Percentiles rank a stretch among this genome's conserved stretches.
Evolutionary conservation across 331 rosid genomes (phyloP).

Genomic region (Acacia concinna): DNA sequence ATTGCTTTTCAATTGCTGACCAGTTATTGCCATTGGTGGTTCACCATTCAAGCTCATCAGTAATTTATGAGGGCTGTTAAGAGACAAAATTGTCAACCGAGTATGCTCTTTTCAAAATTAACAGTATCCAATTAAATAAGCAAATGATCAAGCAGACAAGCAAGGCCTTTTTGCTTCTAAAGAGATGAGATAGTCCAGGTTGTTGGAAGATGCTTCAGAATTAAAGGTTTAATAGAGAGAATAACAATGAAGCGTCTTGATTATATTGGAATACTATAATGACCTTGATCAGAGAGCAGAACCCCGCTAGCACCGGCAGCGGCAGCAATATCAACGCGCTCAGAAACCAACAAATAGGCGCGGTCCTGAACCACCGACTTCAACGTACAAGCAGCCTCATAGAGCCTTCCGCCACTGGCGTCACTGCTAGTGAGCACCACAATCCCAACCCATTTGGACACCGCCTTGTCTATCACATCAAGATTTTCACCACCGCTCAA

Average conservation of each 20-base stretch:
- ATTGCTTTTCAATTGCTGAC: neutral
- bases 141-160: neutral
- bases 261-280: neutral
- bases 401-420: constrained; percentile 61
- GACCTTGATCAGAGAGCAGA: constrained; percentile 90
- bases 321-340: constrained; percentile 89
- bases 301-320: constrained; percentile 79
- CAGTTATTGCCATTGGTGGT: neutral
- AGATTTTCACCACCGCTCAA: constrained; percentile 40
- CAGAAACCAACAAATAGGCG: constrained; percentile 77
- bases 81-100: neutral
- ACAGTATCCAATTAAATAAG: neutral
- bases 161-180: neutral
- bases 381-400: constrained; percentile 83
- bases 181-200: neutral
- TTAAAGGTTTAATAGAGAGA: constrained; percentile 8
- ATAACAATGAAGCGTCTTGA: neutral
- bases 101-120: neutral
- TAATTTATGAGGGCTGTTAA: neutral
- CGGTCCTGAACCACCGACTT: constrained; percentile 68
- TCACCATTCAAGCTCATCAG: neutral
- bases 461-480: constrained; percentile 58
- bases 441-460: constrained; percentile 69
- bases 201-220: neutral
- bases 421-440: constrained; percentile 57